phyloP scores from a whole-genome alignment of 2,329 filamentous ascomycete genomes.

The Verticillium nubilum region DNA sequence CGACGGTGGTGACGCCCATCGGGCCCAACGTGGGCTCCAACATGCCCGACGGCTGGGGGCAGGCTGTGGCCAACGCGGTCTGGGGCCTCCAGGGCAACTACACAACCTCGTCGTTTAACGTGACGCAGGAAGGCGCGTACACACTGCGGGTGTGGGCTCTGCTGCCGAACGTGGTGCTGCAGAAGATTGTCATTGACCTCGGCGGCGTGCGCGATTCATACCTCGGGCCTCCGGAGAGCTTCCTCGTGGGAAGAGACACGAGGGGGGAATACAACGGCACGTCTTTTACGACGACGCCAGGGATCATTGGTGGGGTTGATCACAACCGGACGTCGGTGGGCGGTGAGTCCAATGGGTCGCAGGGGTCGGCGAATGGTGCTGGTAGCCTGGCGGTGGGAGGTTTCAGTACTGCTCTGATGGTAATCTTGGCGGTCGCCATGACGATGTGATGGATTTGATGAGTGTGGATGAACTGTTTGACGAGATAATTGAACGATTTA shows the following conservation, averaged over 20 bases:
- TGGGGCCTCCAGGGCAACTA: conserved; percentile 40
- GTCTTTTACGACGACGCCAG: conserved; percentile 25
- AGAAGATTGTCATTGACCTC: conserved; percentile 51
- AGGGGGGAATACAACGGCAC: conserved; percentile 29
- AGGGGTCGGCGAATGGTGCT: not conserved
- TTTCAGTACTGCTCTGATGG: not conserved
- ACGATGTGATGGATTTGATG: not conserved
- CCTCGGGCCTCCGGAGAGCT: conserved; percentile 52
- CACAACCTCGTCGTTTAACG: conserved; percentile 37
- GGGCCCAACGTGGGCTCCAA: conserved; percentile 31
- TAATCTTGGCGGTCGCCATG: not conserved
- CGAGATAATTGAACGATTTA: not conserved
- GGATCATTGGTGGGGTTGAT: conserved; percentile 5
- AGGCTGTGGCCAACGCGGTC: conserved; percentile 36
- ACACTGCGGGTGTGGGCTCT: conserved; percentile 46
- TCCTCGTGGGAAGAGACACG: conserved; percentile 34
- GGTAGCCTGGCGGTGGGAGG: not conserved
- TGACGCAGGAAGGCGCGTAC: conserved; percentile 36
- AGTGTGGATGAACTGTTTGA: not conserved
- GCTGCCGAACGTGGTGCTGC: conserved; percentile 46
- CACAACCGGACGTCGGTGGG: not conserved
- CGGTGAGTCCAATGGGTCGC: not conserved
- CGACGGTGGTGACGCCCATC: conserved; percentile 33
- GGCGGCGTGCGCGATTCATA: conserved; percentile 50
- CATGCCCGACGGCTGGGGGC: conserved; percentile 36